Evolutionary conservation across 768 basidiomycete species (phyloP).

Genomic region (Termitomyces titanicus): DNA sequence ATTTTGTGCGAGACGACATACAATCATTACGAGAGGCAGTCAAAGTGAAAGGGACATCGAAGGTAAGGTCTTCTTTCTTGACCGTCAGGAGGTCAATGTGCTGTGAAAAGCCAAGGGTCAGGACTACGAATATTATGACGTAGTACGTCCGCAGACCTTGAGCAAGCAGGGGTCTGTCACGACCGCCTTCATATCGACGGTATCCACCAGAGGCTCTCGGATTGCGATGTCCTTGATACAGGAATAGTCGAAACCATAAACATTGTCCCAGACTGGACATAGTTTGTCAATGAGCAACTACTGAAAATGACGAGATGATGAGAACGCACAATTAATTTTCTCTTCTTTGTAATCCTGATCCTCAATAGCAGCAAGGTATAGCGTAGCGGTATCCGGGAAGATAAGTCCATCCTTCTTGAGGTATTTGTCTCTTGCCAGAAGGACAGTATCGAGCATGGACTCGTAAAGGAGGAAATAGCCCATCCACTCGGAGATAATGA

Average conservation of each 20-base stretch:
- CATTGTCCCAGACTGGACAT: slow-evolving; percentile 96
- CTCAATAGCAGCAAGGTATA: slow-evolving; percentile 96
- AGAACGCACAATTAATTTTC: slow-evolving; percentile 92
- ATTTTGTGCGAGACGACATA: slow-evolving; percentile 33
- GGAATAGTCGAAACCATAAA: slow-evolving; percentile 99
- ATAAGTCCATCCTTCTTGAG: slow-evolving; percentile 87
- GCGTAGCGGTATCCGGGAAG: slow-evolving; percentile 91
- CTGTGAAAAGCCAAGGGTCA: slow-evolving; percentile 31
- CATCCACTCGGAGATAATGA: slow-evolving; percentile 99
- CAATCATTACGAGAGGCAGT: slow-evolving; percentile 88
- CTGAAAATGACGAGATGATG: not conserved
- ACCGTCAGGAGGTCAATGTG: slow-evolving; percentile 88
- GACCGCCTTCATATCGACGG: slow-evolving; percentile 95
- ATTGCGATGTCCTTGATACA: slow-evolving; percentile 99
- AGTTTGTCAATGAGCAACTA: not conserved
- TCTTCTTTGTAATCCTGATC: slow-evolving; percentile 99
- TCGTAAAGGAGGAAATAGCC: slow-evolving; percentile 99
- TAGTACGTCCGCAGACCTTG: slow-evolving; percentile 51
- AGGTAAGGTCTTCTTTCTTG: slow-evolving; percentile 93
- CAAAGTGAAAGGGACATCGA: slow-evolving; percentile 76
- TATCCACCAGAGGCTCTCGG: slow-evolving; percentile 95
- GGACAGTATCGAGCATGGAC: slow-evolving; percentile 98
- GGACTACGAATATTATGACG: not conserved
- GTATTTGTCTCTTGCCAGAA: slow-evolving; percentile 95
- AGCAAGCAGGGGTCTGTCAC: slow-evolving; percentile 89